Conservation (phyloP, 371 early-diverging fungal species). For the Dentiscutata heterogama region DNA sequence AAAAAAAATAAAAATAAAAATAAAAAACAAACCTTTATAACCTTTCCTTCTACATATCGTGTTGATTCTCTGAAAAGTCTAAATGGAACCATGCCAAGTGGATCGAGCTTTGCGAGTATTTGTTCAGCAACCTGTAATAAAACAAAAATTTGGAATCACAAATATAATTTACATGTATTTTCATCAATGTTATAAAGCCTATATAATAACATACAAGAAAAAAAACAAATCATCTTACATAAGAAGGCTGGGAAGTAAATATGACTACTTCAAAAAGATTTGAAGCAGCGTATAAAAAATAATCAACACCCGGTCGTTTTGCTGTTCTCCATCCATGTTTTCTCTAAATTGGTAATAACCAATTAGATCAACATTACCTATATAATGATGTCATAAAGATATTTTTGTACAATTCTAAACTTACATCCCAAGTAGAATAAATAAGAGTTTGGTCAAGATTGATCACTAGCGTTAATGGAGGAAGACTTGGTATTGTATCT, state of each 20-base stretch:
- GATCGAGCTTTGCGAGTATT: slow-evolving; percentile 91
- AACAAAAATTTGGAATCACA: background rate
- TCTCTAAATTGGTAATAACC: slow-evolving; percentile 56
- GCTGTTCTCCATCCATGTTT: slow-evolving; percentile 95
- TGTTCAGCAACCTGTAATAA: slow-evolving; percentile 75
- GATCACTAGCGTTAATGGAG: slow-evolving; percentile 90
- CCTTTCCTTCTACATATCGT: slow-evolving; percentile 83
- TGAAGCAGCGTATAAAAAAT: slow-evolving; percentile 90
- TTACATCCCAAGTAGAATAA: slow-evolving; percentile 93
- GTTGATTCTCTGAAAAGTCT: slow-evolving; percentile 92
- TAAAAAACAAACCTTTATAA: slow-evolving; percentile 73
- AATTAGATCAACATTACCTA: too few species aligned
- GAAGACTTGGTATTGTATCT: slow-evolving; percentile 26
- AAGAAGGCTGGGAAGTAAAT: slow-evolving; percentile 84
- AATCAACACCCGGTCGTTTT: slow-evolving; percentile 95
- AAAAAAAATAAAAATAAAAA: too few species aligned
- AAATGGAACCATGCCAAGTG: slow-evolving; percentile 83
- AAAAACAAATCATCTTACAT: slow-evolving; percentile 45
- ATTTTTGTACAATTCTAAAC: slow-evolving; percentile 32
- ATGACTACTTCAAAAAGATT: slow-evolving; percentile 96
- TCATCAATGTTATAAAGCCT: background rate
- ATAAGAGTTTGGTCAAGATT: slow-evolving; percentile 94
- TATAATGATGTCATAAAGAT: too few species aligned
- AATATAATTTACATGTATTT: background rate
- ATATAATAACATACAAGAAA: too few species aligned